A percentile compares a stretch with the other conserved stretches of the same genome.
phyloP scores from a whole-genome alignment of 805 yeast genomes.

The Brettanomyces sp. region DNA sequence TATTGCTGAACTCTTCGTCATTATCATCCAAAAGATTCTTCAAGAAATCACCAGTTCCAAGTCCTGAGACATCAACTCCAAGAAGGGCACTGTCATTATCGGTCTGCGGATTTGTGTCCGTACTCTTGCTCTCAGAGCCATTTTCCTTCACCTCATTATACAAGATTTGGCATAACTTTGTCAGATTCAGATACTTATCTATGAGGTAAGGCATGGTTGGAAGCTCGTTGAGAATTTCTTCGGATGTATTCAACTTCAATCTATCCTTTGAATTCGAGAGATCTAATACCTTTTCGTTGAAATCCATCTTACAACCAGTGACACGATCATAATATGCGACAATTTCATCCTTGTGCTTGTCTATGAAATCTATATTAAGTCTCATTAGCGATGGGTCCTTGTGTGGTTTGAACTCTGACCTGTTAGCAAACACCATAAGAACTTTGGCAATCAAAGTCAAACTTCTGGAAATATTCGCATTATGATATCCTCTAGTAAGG shows the following conservation, averaged over 20 bases:
- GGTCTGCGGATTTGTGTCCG: neutral
- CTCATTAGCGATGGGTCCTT: conserved; percentile 74
- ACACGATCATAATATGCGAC: conserved; percentile 63
- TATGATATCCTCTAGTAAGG: conserved; percentile 60
- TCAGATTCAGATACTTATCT: conserved; percentile 53
- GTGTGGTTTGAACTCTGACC: conserved; percentile 60
- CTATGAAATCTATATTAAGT: conserved; percentile 59
- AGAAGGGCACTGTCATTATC: conserved; percentile 10
- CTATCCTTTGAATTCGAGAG: conserved; percentile 48
- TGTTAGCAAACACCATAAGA: conserved; percentile 67
- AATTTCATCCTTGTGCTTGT: conserved; percentile 46
- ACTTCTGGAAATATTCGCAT: conserved; percentile 65
- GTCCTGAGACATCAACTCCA: conserved; percentile 44
- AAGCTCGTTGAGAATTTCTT: conserved; percentile 41
- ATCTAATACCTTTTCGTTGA: conserved; percentile 47
- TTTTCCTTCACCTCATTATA: conserved; percentile 6
- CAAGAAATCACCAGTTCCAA: conserved; percentile 54
- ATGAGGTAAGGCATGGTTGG: conserved; percentile 64
- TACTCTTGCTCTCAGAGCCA: neutral
- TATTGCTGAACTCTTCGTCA: conserved; percentile 18
- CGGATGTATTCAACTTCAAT: conserved; percentile 49
- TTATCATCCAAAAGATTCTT: conserved; percentile 29
- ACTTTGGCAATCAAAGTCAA: conserved; percentile 75
- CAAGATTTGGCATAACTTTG: conserved; percentile 40
- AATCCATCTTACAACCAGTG: conserved; percentile 58